Base-by-base conservation (phyloP, 1,284 basidiomycete species). In the Cutaneotrichosporon mucoides region DNA sequence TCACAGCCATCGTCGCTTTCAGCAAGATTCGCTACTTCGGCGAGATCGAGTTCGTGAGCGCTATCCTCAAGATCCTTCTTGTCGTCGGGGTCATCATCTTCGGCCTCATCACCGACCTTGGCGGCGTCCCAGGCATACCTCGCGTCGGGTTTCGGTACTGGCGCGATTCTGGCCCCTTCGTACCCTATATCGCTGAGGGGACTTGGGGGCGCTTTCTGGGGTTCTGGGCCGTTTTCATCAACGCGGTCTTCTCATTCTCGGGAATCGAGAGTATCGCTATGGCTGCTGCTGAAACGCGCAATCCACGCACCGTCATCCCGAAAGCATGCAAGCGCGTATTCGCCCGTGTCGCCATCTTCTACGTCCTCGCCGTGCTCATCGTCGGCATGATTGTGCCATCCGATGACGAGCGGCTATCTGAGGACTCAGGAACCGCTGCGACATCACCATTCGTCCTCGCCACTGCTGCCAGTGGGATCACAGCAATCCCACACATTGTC, bases 61-160 rank as follows among this genome's bases (percentile, higher is more conserved):
- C 84, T 6, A 85, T 86, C 8, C 85, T 89, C 73, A 89, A 90
- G 76, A 85, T 90, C 36, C 77, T 87, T 48, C 87, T 87, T 0
- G 86, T 89, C 63, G 79, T 81, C 47, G 73, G 73, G 7, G 57
- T 76, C 37, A 84, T 84, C 61, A 82, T 86, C 60, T 73, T 84
- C 24, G 82, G 84, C 11, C 81, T 86, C 46, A 81, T 89, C 12
- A 79, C 88, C 54, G 88, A 75, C 59, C 68, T 77, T 11, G 78
- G 78, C 24, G 78, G 76, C 15, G 68, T 69, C 11, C 68, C 70
- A 9, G 68, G 61, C 36, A 64, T 68, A 38, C 71, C 79, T 44
- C 81, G 84, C 8, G 69, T 77, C 49, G 79, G 80, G 2, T 81
- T 81, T 75, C 66, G 79, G 7, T 89, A 84, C 77, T 90, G 88